Percentiles rank a stretch among this genome's conserved stretches.
Conservation (phyloP, 257 asterid genomes). For the Thymus quinquecostatus region DNA sequence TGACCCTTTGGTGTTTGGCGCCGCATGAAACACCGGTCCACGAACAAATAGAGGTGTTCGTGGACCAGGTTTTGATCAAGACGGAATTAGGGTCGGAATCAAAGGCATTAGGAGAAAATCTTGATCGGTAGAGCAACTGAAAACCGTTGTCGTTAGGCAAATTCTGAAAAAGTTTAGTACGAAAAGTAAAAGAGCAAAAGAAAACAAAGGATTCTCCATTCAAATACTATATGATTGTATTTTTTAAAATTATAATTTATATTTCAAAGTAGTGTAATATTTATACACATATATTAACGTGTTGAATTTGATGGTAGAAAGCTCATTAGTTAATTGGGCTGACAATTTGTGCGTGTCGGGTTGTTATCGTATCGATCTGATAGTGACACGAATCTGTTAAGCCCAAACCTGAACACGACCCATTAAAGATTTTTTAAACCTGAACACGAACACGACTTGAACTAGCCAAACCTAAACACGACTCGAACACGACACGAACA, state of each 20-base stretch:
- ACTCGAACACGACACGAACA: too few relatives aligned
- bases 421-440: too few relatives aligned
- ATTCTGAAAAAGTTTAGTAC: not conserved
- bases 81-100: constrained; percentile 30
- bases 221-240: not conserved
- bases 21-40: constrained; percentile 44
- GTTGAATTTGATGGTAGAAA: too few relatives aligned
- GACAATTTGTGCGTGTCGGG: too few relatives aligned
- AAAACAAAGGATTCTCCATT: constrained; percentile 6
- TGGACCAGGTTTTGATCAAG: constrained; percentile 29
- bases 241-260: not conserved
- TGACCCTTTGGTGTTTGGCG: constrained; percentile 29
- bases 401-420: too few relatives aligned
- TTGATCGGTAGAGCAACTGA: constrained; percentile 23
- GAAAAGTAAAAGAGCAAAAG: not conserved
- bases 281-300: not conserved
- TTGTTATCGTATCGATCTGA: too few relatives aligned
- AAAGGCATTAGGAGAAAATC: constrained; percentile 32
- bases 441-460: too few relatives aligned
- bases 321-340: too few relatives aligned
- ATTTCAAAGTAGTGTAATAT: not conserved
- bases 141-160: not conserved
- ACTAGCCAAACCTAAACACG: too few relatives aligned
- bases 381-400: too few relatives aligned
- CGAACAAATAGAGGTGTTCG: not conserved